Base-by-base conservation (phyloP, 1,284 basidiomycete genomes). In the Ustilago curta region DNA sequence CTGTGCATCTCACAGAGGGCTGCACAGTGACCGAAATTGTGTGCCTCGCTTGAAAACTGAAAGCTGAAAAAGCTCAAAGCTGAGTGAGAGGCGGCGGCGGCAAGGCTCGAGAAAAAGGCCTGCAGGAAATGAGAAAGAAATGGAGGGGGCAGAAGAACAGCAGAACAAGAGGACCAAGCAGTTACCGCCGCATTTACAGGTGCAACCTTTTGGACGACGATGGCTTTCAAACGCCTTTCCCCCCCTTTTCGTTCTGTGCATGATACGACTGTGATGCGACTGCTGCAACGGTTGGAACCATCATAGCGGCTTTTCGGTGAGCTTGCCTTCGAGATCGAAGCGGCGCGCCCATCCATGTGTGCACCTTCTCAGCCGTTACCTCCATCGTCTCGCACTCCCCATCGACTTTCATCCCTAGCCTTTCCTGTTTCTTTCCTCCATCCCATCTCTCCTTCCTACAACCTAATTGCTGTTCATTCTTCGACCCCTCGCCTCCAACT, bases 171-270 rank as follows among this genome's bases (percentile, higher is more conserved):
- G 14, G 12, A 27, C 11, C 4, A 11, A 37, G 18, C 5, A 40
- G 35, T 19, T 42, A 21, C 40, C 19, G 18, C 40, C 21, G 7
- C 8, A 18, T 8, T 3, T 11, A 23, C n/a, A 11, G 21, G 19
- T 25, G 8, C 43, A 44, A 25, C 25, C 6, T 27, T 29, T 29
- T 16, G 6, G 16, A 23, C 12, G 18, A 12, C 6, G 31, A 37
- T 9, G 27, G 47, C 47, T 48, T 48, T 48, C 47, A 48, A 23
- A 48, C 29, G 47, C 47, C 25, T 32, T 48, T 32, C n/a, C n/a
- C n/a, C n/a, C n/a, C n/a, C n/a, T 48, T 48, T 31, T 5, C 19
- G 21, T 14, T 21, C n/a, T 25, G 43, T 45, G 43, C 14, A 25
- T 27, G 23, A 18, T 16, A 27, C 5, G 27, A 9, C 45, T 18